Percentiles rank a stretch among this genome's conserved stretches.
phyloP scores from a whole-genome alignment of 2,329 filamentous ascomycete species.

The Sphaerulina vaccinii region DNA sequence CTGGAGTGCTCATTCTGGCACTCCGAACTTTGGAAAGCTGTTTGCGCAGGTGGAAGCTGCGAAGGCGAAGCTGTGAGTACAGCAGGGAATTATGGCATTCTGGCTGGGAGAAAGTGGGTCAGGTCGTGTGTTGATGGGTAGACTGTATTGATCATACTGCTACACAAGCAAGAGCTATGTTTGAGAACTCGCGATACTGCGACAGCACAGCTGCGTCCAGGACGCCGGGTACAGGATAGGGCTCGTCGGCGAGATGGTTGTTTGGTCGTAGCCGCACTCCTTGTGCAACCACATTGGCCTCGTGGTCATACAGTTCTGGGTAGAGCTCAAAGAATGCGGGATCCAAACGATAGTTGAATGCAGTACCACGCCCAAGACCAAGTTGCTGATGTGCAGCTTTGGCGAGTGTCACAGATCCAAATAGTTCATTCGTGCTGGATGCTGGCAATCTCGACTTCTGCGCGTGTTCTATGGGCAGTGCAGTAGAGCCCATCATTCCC shows the following conservation, averaged over 20 bases:
- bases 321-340: slow-evolving; percentile 1
- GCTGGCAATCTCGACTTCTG: background rate
- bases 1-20: background rate
- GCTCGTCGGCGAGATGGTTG: background rate
- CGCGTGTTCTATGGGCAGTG: background rate
- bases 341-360: slow-evolving; percentile 5
- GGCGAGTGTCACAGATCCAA: background rate
- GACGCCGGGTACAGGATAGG: background rate
- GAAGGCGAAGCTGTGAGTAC: background rate
- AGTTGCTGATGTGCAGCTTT: background rate
- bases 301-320: background rate
- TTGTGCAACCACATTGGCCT: background rate
- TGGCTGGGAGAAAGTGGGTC: too few species aligned
- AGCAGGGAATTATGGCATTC: too few species aligned
- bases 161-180: background rate
- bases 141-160: background rate
- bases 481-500: background rate
- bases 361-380: background rate
- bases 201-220: background rate
- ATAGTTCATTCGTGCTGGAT: background rate
- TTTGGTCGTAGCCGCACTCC: background rate
- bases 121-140: too few species aligned
- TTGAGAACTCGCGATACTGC: background rate
- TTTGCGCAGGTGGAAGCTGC: background rate
- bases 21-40: background rate